A percentile compares a stretch with the other conserved stretches of the same genome.
These are phyloP conservation scores for Ophiobolus disseminans DNA, from an alignment of 2,329 filamentous ascomycete species.

Conservation along the genomic window DNA sequence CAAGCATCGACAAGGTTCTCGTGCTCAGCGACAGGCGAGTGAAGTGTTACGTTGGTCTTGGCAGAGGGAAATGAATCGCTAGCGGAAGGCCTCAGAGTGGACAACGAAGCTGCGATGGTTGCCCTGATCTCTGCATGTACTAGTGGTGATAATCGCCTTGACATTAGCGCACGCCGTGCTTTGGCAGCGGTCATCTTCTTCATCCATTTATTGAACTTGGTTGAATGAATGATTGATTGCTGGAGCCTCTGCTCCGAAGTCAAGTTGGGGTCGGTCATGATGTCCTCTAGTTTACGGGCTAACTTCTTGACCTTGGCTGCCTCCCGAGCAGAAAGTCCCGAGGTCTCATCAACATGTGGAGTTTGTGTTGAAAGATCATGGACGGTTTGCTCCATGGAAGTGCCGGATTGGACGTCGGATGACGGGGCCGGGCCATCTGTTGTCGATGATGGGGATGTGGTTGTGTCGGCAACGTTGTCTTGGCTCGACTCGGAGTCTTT, in stretches of 20 bases:
- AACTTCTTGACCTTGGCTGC: conserved; percentile 17
- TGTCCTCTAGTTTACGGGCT: conserved; percentile 10
- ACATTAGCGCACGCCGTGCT: conserved; percentile 14
- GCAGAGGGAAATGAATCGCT: conserved; percentile 55
- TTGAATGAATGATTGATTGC: conserved; percentile 19
- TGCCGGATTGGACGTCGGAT: too few species aligned
- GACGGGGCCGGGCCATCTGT: too few species aligned
- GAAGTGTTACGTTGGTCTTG: conserved; percentile 65
- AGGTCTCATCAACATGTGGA: background rate
- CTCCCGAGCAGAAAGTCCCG: background rate
- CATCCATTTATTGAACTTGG: conserved; percentile 21
- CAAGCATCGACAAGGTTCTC: conserved; percentile 64
- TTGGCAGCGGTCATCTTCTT: conserved; percentile 24
- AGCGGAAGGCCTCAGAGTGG: conserved; percentile 41
- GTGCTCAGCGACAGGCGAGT: conserved; percentile 65
- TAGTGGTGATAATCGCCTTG: conserved; percentile 32
- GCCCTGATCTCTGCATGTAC: conserved; percentile 56
- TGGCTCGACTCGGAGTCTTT: conserved; percentile 5
- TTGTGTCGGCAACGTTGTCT: too few species aligned
- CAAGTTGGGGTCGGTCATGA: conserved; percentile 1
- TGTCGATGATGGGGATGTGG: too few species aligned
- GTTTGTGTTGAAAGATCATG: too few species aligned
- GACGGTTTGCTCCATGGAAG: too few species aligned
- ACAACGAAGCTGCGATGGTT: conserved; percentile 59
- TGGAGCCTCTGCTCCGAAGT: conserved; percentile 16